Base-by-base conservation (phyloP, 345 rosid genomes). In the Trapa bicornis region DNA sequence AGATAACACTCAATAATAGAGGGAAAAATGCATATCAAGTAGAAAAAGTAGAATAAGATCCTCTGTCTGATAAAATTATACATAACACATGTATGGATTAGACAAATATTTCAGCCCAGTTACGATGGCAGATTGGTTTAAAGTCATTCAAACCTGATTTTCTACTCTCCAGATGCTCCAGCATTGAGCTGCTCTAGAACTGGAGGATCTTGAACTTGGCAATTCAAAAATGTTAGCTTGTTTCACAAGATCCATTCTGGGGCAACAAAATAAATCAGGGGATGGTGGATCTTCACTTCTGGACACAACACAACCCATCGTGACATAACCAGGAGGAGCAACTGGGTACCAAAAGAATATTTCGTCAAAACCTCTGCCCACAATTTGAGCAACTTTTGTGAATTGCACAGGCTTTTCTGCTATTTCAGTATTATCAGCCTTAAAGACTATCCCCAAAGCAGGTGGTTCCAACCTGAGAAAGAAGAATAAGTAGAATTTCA, bases 161-260 rank as follows among this genome's bases (percentile, higher is more conserved):
- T 87, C 95, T 75, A 94, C 89, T 81, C 84, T 94, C 99, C 99
- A 94, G 75, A 94, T 78, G 82, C 97, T 89, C 99, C 97, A 94
- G 82, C 87, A 80, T 64, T 89, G 96, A 69, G 87, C 84, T 60
- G 83, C 78, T 83, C 81, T 91, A 66, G 95, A 80, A 75, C 84
- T 85, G 38, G 85, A 83, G 61, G 95, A 88, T 82, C 91, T 91
- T 35, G 95, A 82, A 70, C 89, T 76, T 63, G 96, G 92, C 74
- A 82, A 65, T 50, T 94, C 99, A 71, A 70, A 73, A 70, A 91
- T 85, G 78, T 85, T 94, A 67, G 87, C 79, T 71, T 89, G 97
- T 82, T 82, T 84, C 69, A 94, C 93, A 74, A 89, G 86, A 86
- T 94, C 93, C 85, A 86, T 85, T 78, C 97, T 85, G 32, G 96